phyloP scores from a whole-genome alignment of 1,284 basidiomycete species.

The Ganoderma resinaceum region DNA sequence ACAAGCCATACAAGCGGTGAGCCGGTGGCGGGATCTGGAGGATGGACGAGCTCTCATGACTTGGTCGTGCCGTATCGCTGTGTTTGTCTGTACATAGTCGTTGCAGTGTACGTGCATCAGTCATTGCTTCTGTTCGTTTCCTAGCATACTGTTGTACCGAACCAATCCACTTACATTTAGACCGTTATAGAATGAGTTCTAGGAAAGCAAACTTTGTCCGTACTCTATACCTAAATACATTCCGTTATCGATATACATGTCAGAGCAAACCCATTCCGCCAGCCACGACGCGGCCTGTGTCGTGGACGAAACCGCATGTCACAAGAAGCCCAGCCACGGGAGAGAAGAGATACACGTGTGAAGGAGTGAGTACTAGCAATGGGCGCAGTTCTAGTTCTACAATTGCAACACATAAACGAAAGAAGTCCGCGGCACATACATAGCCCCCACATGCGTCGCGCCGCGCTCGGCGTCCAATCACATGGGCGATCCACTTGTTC shows the following conservation, averaged over 20 bases:
- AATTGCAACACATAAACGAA: constrained; percentile 23
- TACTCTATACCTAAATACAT: constrained; percentile 11
- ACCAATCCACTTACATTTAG: background rate
- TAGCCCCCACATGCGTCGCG: background rate
- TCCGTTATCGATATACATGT: constrained; percentile 2
- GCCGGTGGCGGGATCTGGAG: constrained; percentile 1
- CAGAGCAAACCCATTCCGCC: background rate
- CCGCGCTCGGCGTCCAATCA: background rate
- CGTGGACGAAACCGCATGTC: background rate
- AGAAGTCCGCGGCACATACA: constrained; percentile 17
- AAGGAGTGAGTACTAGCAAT: constrained; percentile 14
- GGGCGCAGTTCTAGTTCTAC: constrained; percentile 24
- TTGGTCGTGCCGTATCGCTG: background rate
- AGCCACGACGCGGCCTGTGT: background rate
- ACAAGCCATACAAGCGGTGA: constrained; percentile 71
- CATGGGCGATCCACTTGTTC: constrained; percentile 1
- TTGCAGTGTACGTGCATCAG: background rate
- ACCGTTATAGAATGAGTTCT: constrained; percentile 4
- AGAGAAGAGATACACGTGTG: constrained; percentile 19
- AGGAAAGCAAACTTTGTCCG: constrained; percentile 1
- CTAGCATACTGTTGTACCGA: no score
- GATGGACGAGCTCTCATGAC: background rate
- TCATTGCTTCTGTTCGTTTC: constrained; percentile 10
- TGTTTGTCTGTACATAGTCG: constrained; percentile 15
- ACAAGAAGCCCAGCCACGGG: background rate